Evolutionary conservation across 495 filamentous ascomycete species (phyloP), one percentile per base, ranked within the genome.

Genomic region (Penicillium soppii): DNA sequence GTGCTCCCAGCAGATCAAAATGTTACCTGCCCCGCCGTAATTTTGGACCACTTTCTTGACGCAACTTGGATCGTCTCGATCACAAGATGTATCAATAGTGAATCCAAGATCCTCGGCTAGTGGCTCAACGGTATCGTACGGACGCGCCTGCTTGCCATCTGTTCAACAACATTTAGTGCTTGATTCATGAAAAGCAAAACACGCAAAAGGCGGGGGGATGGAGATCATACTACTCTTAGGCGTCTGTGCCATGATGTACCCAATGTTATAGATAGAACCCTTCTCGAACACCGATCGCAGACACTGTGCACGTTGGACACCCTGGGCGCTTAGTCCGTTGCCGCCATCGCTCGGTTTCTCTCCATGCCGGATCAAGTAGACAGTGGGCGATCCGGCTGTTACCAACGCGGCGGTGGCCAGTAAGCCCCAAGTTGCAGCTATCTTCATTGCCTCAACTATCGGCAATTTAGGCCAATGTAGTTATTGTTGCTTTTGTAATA

Each of bases 1-100:
- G 54, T 84, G 79, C 52, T 83, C 72, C 80, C 80, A 83, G 67
- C 78, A 83, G 37, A 83, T 73, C 5, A 83, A 58, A 8, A 83
- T 75, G 54, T 83, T 83, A 23, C 77, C 78, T 0, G 56, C 48
- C 2, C 78, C 78, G 0, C 54, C 23, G 26, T 79, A 82, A 1
- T 32, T 52, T 3, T 77, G 55, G 1, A 81, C 71, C 1, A 69
- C 71, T 3, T 77, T 51, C 45, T 68, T 65, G 3, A 81, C 80
- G 37, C 74, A 80, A 6, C 68, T 49, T 0, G 57, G 41, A 40
- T 83, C 78, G 44, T 79, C 70, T 1, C 75, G 73, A 52, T 69
- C 66, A 53, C 73, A 75, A 7, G 78, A 78, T 0, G 62, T 75
- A 49, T 83, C 76, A 16, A 81, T 67, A 0, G 61, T 69, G 5